phyloP scores from a whole-genome alignment of 441 rosid genomes.

The Caryocar brasiliense region DNA sequence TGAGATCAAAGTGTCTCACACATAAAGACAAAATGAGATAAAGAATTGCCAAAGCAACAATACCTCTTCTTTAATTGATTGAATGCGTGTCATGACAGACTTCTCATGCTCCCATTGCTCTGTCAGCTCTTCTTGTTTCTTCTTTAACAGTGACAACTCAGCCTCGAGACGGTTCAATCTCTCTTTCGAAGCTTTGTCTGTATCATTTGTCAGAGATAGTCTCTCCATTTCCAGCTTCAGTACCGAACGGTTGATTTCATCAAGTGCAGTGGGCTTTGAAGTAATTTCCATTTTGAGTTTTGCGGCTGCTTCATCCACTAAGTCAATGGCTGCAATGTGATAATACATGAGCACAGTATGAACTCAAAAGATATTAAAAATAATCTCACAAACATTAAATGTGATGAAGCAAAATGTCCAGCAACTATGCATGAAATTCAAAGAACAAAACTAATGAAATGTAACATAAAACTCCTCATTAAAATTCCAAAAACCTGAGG shows the following conservation, averaged over 20 bases:
- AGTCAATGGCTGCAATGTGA: constrained; percentile 71
- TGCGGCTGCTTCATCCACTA: constrained; percentile 96
- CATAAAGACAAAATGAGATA: too few relatives aligned
- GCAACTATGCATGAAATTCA: background rate
- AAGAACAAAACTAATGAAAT: too few relatives aligned
- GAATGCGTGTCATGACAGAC: constrained; percentile 79
- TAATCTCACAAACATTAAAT: background rate
- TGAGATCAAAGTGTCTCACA: too few relatives aligned
- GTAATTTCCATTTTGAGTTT: constrained; percentile 96
- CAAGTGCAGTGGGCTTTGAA: constrained; percentile 92
- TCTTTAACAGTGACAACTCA: constrained; percentile 54
- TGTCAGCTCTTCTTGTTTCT: constrained; percentile 68
- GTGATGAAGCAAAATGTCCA: background rate
- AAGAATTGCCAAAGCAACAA: background rate
- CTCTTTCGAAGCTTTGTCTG: constrained; percentile 79
- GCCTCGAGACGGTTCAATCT: constrained; percentile 72
- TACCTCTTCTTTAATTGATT: constrained; percentile 93
- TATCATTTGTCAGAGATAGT: constrained; percentile 75
- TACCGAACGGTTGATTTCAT: constrained; percentile 86
- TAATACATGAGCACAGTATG: constrained; percentile 9
- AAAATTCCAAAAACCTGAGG: too few relatives aligned
- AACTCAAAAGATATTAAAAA: background rate
- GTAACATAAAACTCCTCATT: too few relatives aligned
- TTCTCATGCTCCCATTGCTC: constrained; percentile 98
- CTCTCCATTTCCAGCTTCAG: constrained; percentile 95